A percentile compares a stretch with the other conserved stretches of the same genome.
Evolutionary conservation across 805 yeast species (phyloP).

Genomic region (Kockiozyma suomiensis): DNA sequence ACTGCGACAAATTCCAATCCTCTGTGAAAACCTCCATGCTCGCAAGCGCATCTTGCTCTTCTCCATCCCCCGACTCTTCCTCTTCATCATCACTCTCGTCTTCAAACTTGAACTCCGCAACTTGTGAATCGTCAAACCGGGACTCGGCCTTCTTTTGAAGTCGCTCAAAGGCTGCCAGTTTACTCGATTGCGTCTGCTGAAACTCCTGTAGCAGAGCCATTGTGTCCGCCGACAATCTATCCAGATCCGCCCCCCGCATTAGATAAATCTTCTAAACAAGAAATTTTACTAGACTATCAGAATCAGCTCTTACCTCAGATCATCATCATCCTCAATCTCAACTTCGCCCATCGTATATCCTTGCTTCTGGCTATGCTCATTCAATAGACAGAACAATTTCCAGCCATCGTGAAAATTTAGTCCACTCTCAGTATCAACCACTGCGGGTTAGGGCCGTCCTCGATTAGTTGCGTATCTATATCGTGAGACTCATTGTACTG

Average conservation of each 20-base stretch:
- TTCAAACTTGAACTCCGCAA: conserved; percentile 45
- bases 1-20: conserved; percentile 94
- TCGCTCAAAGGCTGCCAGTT: conserved; percentile 58
- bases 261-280: no score
- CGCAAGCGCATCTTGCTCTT: conserved; percentile 53
- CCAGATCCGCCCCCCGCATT: no score
- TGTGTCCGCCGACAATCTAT: conserved; percentile 51
- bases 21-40: conserved; percentile 75
- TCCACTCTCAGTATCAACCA: no score
- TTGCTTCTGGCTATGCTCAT: no score
- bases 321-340: conserved; percentile 16
- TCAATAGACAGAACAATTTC: no score
- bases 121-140: conserved; percentile 57
- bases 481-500: no score
- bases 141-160: conserved; percentile 59
- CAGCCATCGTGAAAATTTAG: conserved; percentile 7
- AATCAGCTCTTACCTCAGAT: conserved; percentile 11
- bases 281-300: no score
- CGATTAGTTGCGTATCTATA: not conserved
- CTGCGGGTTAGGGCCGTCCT: conserved; percentile 10
- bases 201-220: conserved; percentile 65
- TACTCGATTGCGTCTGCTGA: conserved; percentile 60
- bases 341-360: not conserved
- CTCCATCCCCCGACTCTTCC: conserved; percentile 89
- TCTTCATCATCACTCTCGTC: conserved; percentile 59